Percentiles rank a stretch among this genome's conserved stretches.
Conservation (phyloP, 2,329 filamentous ascomycete species). For the Coniochaeta hoffmannii region DNA sequence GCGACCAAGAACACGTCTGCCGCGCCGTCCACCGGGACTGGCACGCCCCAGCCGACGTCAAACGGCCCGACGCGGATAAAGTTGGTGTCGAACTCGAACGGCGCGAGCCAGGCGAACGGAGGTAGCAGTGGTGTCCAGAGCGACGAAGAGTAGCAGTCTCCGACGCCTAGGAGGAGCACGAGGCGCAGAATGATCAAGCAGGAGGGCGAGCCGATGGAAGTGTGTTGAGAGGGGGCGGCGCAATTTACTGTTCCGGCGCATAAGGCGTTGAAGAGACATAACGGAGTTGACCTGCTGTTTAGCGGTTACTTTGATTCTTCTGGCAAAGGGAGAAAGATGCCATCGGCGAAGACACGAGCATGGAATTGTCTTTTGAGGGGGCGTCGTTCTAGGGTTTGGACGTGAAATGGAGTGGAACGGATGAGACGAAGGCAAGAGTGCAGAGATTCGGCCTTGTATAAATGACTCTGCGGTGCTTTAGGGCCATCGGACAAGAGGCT, state of each 20-base stretch:
- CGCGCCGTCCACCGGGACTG: conserved; percentile 48
- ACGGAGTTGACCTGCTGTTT: neutral
- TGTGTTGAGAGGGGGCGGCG: neutral
- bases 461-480: neutral
- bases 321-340: neutral
- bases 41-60: conserved; percentile 56
- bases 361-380: neutral
- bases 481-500: too few species aligned
- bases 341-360: neutral
- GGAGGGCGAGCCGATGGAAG: neutral
- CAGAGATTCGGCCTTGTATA: neutral
- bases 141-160: conserved; percentile 40
- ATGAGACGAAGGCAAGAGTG: neutral
- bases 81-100: conserved; percentile 48
- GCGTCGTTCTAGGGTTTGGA: neutral
- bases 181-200: neutral
- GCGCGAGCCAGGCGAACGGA: conserved; percentile 18
- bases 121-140: conserved; percentile 36
- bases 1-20: conserved; percentile 28
- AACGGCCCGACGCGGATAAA: conserved; percentile 60
- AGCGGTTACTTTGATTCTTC: neutral
- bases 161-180: too few species aligned
- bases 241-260: neutral
- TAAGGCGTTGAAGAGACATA: neutral
- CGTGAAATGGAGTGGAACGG: neutral